Evolutionary conservation across 108 stramenopile genomes (phyloP).

Genomic region (Skeletonema costatum): DNA sequence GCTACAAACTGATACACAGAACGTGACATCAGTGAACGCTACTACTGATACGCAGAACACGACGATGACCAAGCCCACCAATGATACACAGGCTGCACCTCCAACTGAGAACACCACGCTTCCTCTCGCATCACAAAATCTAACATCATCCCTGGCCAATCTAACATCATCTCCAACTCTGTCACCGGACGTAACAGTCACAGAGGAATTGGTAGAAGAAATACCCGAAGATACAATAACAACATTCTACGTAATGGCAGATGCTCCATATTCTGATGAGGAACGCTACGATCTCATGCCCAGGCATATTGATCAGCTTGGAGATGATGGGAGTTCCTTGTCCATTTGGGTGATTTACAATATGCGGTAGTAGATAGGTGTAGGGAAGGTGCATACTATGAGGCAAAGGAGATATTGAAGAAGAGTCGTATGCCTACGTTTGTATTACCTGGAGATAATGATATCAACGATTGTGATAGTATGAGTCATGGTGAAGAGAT

Average conservation of each 20-base stretch:
- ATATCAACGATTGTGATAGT: conserved; percentile 70
- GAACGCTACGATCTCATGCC: conserved; percentile 48
- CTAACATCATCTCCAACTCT: background rate
- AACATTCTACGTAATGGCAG: conserved; percentile 49
- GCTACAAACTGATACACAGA: too few relatives aligned
- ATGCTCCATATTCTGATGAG: conserved; percentile 51
- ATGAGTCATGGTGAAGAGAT: conserved; percentile 26
- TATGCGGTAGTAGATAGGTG: background rate
- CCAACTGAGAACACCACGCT: background rate
- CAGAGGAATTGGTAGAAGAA: background rate
- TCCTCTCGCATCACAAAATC: background rate
- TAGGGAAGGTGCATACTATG: conserved; percentile 12
- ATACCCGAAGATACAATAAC: conserved; percentile 6
- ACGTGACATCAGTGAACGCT: too few relatives aligned
- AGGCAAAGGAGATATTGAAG: background rate
- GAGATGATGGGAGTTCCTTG: conserved; percentile 67
- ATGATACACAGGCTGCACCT: background rate
- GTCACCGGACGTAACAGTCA: background rate
- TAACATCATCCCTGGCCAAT: background rate
- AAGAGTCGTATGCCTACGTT: conserved; percentile 47
- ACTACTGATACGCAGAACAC: background rate
- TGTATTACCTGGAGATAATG: conserved; percentile 74
- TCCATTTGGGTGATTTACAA: conserved; percentile 74
- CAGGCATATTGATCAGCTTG: conserved; percentile 41
- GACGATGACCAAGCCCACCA: background rate